phyloP scores from a whole-genome alignment of 805 yeast genomes.

The Komagataella mondaviorum region DNA sequence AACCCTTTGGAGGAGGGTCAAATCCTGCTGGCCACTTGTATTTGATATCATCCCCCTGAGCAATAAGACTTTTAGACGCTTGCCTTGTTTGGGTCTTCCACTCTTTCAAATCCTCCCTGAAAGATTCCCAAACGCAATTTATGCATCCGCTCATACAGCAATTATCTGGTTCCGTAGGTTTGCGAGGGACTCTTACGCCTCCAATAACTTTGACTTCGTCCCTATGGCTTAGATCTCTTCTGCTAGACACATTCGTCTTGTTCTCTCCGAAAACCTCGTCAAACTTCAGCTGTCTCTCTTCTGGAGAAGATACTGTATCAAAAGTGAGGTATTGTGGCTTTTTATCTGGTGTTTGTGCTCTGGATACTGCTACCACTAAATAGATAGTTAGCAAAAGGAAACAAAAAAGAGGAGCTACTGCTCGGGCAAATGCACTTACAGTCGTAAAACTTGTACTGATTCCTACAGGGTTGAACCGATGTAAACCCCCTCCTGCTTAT shows the following conservation, averaged over 20 bases:
- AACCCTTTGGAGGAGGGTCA: conserved; percentile 36
- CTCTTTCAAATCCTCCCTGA: conserved; percentile 73
- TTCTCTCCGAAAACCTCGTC: conserved; percentile 18
- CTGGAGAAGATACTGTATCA: conserved; percentile 11
- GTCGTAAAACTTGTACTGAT: conserved; percentile 1
- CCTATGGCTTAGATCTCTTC: conserved; percentile 23
- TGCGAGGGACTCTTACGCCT: conserved; percentile 71
- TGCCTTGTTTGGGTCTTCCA: conserved; percentile 52
- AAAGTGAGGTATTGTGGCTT: conserved; percentile 6
- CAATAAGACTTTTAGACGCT: conserved; percentile 34
- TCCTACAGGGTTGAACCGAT: not conserved
- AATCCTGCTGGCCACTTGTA: conserved; percentile 50
- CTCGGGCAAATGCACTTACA: not conserved
- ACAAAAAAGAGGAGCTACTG: not conserved
- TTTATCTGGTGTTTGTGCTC: conserved; percentile 5
- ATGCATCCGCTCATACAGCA: conserved; percentile 97
- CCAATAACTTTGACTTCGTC: conserved; percentile 22
- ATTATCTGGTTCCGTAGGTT: conserved; percentile 84
- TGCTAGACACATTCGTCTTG: conserved; percentile 17
- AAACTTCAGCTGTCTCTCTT: conserved; percentile 8
- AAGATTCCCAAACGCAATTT: conserved; percentile 94
- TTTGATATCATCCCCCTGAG: conserved; percentile 26
- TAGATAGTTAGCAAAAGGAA: not conserved
- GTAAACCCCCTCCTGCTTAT: not conserved
- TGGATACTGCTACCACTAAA: conserved; percentile 1